Evolutionary conservation across 2,329 filamentous ascomycete genomes (phyloP), one percentile per base, ranked within the genome.

Genomic region (Rasamsonia emersonii): DNA sequence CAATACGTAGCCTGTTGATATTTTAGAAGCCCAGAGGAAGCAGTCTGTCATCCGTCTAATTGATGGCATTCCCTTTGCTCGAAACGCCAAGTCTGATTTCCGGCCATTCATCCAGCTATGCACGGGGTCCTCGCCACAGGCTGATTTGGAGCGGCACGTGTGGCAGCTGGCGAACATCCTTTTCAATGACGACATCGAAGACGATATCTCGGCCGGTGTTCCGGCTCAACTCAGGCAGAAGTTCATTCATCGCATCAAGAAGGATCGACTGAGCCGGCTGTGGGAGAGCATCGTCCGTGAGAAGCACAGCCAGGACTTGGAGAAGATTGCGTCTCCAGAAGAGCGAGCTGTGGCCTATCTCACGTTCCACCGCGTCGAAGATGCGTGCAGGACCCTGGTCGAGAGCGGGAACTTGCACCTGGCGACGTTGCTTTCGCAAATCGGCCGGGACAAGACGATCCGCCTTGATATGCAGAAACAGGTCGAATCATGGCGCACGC

Each of bases 81-180:
- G 51, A 28, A 36, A 62, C 28, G 39, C 42, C 6, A 49, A 47
- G 15, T 41, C 51, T 18, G 47, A 61, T 31, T 56, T 62, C 35
- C 43, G 44, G 23, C 46, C 48, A 28, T 60, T 55, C 20, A 46
- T 50, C 6, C 42, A 55, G 19, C 39, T 45, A 3, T 47, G 53
- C 28, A 40, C 46, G 25, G 42, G 40, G 33, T 33, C 55, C 37
- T 42, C 49, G 17, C 21, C 44, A 36, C 38, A 53, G 17, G 40
- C 48, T 16, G 52, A 60, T 37, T 41, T 51, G 17, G 61, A 65
- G 41, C 47, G 50, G n/a, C 42, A 59, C 15, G 77, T 91, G 1
- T 98, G 93, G 91, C 74, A 85, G 39, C 68, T 98, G 20, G 80
- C 85, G 1, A 82, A 83, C 36, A 79, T 95, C 21, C 70, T 98